Evolutionary conservation across 2,329 filamentous ascomycete genomes (phyloP), one percentile per base, ranked within the genome.

Genomic region (Fusarium napiforme): DNA sequence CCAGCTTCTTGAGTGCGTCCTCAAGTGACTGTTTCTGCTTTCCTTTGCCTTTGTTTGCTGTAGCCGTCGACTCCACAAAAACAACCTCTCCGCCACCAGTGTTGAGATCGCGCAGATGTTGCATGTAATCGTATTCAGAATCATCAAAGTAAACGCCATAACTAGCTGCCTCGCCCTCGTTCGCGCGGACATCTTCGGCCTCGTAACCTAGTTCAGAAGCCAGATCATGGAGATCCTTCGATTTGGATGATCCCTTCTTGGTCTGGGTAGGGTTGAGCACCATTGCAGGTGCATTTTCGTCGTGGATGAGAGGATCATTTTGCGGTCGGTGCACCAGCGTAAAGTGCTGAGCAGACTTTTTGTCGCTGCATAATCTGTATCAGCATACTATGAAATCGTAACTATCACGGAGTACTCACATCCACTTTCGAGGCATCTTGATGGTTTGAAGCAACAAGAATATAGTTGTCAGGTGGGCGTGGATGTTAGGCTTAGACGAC

Each of bases 71-170:
- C 76, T 98, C 95, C 43, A 99, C 88, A 79, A 97, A 98, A 53
- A 95, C 91, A 36, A 92, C 90, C 62, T 95, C 92, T 36, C 93
- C 93, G 30, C 90, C 90, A 10, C 89, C 94, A 47, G 86, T 83
- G 64, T 92, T 92, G n/a, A 99, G 85, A 77, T 98, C 96, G 62
- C 95, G 93, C 87, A 99, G 86, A 83, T 99, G 96, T 83, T 99
- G 96, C 96, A 99, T 99, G 85, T 99, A 99, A 83, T 99, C 96
- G 84, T 99, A 99, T 79, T 94, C 90, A 73, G 93, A 93, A 83
- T 99, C 96, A 83, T 99, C 97, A 82, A 89, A 99, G 86, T 93
- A 99, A 73, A 99, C 90, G 73, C 96, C 96, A 83, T 98, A 91
- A 81, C 93, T 93, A 75, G 97, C 96, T 14, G 97, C 96, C 84